Conservation (phyloP, 2,329 filamentous ascomycete genomes). For the Plenodomus biglobosus region DNA sequence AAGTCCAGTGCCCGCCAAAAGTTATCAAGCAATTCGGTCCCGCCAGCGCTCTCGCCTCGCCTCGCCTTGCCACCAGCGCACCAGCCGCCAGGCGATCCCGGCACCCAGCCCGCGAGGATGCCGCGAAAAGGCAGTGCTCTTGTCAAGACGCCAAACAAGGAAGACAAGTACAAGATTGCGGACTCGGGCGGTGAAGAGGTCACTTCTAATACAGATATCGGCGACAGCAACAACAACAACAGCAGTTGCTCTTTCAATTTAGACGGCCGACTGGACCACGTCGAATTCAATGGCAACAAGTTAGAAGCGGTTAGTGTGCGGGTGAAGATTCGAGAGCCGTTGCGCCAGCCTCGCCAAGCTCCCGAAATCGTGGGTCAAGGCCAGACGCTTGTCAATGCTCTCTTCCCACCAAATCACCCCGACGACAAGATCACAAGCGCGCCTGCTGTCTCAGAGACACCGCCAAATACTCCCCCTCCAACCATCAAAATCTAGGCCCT, state of each 20-base stretch:
- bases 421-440: background rate
- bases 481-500: background rate
- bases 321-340: background rate
- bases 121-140: conserved; percentile 28
- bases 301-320: background rate
- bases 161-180: conserved; percentile 15
- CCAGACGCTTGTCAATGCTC: conserved; percentile 7
- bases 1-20: conserved; percentile 18
- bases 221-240: background rate
- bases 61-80: conserved; percentile 27
- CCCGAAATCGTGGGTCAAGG: conserved; percentile 12
- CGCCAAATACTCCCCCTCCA: background rate
- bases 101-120: conserved; percentile 24
- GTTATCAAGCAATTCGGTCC: conserved; percentile 26
- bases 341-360: conserved; percentile 23
- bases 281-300: background rate
- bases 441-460: background rate
- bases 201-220: background rate
- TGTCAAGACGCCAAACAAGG: conserved; percentile 24
- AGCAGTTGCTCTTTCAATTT: too few relatives aligned
- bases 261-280: background rate
- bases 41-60: conserved; percentile 21
- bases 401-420: conserved; percentile 6
- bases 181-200: conserved; percentile 11
- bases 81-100: conserved; percentile 7